These are phyloP conservation scores for Mortierella sp. DNA, from an alignment of 371 early-diverging fungal genomes.

Conservation along the genomic window DNA sequence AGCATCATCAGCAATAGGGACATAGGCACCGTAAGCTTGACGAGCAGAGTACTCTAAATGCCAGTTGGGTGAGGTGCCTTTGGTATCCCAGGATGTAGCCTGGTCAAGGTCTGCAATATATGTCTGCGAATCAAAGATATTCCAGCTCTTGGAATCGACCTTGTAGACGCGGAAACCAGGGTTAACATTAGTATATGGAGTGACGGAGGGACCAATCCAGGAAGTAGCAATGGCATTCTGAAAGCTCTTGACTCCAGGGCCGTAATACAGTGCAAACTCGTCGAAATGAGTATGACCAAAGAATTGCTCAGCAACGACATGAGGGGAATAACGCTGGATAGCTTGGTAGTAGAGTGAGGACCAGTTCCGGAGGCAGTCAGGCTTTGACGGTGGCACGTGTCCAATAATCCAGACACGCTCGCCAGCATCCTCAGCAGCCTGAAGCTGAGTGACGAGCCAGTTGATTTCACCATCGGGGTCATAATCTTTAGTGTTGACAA, in stretches of 20 bases:
- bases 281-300: conserved; percentile 74
- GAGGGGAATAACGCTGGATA: conserved; percentile 68
- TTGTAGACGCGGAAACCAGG: conserved; percentile 70
- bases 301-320: conserved; percentile 72
- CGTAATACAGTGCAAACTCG: conserved; percentile 66
- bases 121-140: conserved; percentile 67
- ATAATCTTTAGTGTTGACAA: conserved; percentile 31
- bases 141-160: conserved; percentile 67
- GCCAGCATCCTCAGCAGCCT: conserved; percentile 64
- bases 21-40: conserved; percentile 56
- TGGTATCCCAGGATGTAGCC: conserved; percentile 56
- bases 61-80: conserved; percentile 62
- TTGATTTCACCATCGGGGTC: conserved; percentile 67
- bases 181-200: conserved; percentile 64
- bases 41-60: conserved; percentile 71
- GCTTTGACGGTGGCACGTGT: conserved; percentile 67
- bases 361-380: conserved; percentile 69
- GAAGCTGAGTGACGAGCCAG: conserved; percentile 66
- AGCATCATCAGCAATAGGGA: conserved; percentile 33
- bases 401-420: conserved; percentile 73
- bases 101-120: conserved; percentile 66
- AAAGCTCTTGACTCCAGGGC: conserved; percentile 52
- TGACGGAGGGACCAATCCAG: conserved; percentile 69
- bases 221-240: conserved; percentile 62
- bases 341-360: conserved; percentile 70